phyloP scores from a whole-genome alignment of 2,329 filamentous ascomycete genomes.

The Fusarium metavorans region DNA sequence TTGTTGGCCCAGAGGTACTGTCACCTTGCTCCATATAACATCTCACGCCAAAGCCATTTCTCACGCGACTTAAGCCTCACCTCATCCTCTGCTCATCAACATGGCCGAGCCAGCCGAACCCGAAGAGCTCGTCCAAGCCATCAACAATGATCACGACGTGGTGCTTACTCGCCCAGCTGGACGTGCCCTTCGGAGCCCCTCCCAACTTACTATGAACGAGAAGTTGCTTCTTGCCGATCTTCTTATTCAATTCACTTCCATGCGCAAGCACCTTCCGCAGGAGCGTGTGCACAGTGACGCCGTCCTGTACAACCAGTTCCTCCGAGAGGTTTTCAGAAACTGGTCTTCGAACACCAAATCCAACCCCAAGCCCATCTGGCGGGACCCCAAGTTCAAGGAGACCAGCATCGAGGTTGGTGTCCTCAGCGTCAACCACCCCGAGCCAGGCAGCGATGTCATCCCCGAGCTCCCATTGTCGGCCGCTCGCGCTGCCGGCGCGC shows the following conservation, averaged over 20 bases:
- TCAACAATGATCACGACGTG: no score
- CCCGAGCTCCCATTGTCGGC: neutral
- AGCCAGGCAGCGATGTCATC: neutral
- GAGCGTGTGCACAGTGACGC: neutral
- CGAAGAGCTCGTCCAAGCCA: no score
- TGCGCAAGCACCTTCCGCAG: neutral
- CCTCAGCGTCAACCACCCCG: neutral
- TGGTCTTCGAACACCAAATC: neutral
- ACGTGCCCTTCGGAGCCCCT: no score
- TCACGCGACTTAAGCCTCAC: no score
- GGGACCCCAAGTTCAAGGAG: neutral
- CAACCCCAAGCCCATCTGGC: neutral
- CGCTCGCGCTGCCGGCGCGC: neutral
- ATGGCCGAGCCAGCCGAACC: no score
- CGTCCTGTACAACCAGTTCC: neutral
- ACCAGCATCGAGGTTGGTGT: neutral
- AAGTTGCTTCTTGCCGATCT: no score
- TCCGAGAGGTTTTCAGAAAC: neutral
- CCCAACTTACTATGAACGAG: no score
- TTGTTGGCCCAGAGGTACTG: no score
- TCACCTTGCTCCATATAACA: no score
- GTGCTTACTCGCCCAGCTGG: no score
- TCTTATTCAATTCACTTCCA: neutral
- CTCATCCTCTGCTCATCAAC: no score
- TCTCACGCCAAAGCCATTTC: no score